phyloP scores from a whole-genome alignment of 805 yeast genomes.

The Candida silvatica region DNA sequence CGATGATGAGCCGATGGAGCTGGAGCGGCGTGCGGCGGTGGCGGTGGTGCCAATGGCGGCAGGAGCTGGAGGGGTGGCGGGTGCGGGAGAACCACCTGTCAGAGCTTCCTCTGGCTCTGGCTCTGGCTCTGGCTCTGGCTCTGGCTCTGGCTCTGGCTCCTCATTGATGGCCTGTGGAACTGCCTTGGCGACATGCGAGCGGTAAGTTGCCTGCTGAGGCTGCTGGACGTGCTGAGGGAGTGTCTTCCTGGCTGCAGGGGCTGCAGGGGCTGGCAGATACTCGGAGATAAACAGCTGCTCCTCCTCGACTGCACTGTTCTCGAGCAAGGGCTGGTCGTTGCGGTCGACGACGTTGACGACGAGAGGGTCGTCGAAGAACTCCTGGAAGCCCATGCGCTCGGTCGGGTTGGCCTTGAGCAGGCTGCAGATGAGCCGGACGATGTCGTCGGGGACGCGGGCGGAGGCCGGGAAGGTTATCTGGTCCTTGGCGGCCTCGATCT shows the following conservation, averaged over 20 bases:
- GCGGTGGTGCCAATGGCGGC: background rate
- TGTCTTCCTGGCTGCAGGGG: conserved; percentile 2
- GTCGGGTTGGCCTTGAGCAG: conserved; percentile 78
- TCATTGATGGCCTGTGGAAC: background rate
- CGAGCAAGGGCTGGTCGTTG: conserved; percentile 51
- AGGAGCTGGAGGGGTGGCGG: no score
- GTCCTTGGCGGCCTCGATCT: conserved; percentile 78
- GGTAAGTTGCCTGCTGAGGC: background rate
- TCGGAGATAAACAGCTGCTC: conserved; percentile 82
- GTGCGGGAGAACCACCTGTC: no score
- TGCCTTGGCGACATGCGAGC: background rate
- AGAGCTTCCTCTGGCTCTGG: no score
- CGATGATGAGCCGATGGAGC: background rate
- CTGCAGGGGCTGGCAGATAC: conserved; percentile 32
- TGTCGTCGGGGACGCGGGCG: conserved; percentile 53
- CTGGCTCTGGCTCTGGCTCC: no score
- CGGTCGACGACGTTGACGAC: conserved; percentile 39
- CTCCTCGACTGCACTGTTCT: conserved; percentile 52
- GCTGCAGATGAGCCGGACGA: conserved; percentile 64
- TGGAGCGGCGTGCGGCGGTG: conserved; percentile 7
- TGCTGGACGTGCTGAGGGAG: background rate
- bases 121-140: no score
- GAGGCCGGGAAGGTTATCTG: conserved; percentile 66
- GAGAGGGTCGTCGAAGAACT: conserved; percentile 72
- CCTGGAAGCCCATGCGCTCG: conserved; percentile 81